Percentiles rank a stretch among this genome's conserved stretches.
Evolutionary conservation across 2,329 filamentous ascomycete genomes (phyloP).

Genomic region (Tympanopsis confertula): DNA sequence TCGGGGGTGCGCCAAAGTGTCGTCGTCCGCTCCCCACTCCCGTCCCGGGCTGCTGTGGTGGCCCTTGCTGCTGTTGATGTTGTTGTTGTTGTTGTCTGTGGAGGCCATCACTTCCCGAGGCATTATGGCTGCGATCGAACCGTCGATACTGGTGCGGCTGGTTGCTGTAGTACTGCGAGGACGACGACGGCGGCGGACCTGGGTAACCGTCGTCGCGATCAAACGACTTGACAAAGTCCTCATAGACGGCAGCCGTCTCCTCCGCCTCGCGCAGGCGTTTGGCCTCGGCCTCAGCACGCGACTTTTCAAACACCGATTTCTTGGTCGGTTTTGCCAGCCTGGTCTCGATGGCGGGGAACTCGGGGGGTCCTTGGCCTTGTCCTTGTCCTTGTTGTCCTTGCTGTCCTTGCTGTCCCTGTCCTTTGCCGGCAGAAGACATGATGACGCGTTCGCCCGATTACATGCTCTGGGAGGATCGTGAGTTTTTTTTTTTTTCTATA

Average conservation of each 20-base stretch:
- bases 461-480: no score
- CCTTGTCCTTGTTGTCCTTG: no score
- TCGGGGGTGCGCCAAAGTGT: conserved; percentile 49
- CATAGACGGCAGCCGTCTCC: conserved; percentile 47
- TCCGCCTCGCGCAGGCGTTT: conserved; percentile 47
- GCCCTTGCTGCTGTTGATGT: conserved; percentile 13
- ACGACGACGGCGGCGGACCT: conserved; percentile 5
- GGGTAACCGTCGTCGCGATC: conserved; percentile 40
- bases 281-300: conserved; percentile 50
- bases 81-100: conserved; percentile 15
- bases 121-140: conserved; percentile 6
- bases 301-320: conserved; percentile 48
- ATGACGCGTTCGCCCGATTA: no score
- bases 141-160: conserved; percentile 5
- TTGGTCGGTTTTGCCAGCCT: no score
- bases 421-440: no score
- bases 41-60: conserved; percentile 18
- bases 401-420: no score
- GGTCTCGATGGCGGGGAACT: no score
- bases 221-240: conserved; percentile 57
- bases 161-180: conserved; percentile 10
- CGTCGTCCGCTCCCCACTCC: conserved; percentile 33
- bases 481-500: no score
- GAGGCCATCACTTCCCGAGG: conserved; percentile 3
- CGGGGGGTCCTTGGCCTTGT: no score